Evolutionary conservation across 192 early-diverging fungal genomes (phyloP).

Genomic region (Geranomyces michiganensis): DNA sequence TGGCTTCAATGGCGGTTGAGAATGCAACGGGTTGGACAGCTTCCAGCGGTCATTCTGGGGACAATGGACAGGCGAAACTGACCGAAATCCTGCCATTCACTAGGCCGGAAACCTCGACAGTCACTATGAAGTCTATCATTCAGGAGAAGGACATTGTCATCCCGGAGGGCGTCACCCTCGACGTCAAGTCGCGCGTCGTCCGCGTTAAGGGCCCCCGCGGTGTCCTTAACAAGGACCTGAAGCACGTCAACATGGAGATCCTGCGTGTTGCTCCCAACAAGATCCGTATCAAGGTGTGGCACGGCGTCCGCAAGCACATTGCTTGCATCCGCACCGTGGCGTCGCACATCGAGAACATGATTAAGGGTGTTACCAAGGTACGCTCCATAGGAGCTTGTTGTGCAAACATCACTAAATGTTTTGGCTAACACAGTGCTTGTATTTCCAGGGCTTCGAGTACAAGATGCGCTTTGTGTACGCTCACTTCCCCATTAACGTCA

Average conservation of each 20-base stretch:
- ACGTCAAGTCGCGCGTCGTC: constrained; percentile 87
- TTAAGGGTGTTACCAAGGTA: constrained; percentile 95
- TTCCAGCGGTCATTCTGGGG: no score
- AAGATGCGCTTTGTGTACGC: constrained; percentile 99
- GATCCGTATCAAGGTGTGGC: constrained; percentile 88
- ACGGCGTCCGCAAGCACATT: constrained; percentile 96
- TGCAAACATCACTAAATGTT: no score
- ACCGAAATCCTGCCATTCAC: background rate
- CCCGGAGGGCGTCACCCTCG: constrained; percentile 81
- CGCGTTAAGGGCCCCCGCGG: constrained; percentile 92
- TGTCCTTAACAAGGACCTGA: constrained; percentile 81
- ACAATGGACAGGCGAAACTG: background rate
- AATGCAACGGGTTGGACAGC: no score
- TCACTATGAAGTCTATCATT: constrained; percentile 87
- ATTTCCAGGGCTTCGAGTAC: constrained; percentile 86
- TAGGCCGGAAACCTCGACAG: constrained; percentile 34
- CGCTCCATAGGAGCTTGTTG: background rate
- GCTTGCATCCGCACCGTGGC: constrained; percentile 97
- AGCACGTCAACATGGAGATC: constrained; percentile 94
- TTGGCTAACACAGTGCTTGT: no score
- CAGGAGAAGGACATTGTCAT: constrained; percentile 88
- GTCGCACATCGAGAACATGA: constrained; percentile 96
- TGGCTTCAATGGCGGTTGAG: no score
- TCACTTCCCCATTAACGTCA: constrained; percentile 99
- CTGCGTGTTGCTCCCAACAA: constrained; percentile 67